A percentile compares a stretch with the other conserved stretches of the same genome.
phyloP scores from a whole-genome alignment of 2,329 filamentous ascomycete species.

The Raffaelea albimanens region DNA sequence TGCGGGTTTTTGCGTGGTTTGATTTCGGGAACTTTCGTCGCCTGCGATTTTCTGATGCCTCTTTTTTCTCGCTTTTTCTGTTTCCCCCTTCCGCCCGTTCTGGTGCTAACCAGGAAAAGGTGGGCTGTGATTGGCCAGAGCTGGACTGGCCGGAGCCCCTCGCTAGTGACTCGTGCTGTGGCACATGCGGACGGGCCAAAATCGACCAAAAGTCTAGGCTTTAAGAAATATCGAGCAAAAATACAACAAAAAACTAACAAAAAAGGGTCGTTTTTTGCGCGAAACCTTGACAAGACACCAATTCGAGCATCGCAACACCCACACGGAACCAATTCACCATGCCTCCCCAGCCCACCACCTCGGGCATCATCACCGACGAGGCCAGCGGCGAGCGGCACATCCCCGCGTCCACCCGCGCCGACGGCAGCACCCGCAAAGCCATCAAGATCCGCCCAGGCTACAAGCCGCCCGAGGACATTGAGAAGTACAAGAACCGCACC shows the following conservation, averaged over 20 bases:
- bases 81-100: neutral
- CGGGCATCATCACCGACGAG: constrained; percentile 71
- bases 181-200: too few relatives aligned
- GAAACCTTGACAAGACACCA: too few relatives aligned
- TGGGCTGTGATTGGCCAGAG: constrained; percentile 24
- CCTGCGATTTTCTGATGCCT: constrained; percentile 8
- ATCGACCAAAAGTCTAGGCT: too few relatives aligned
- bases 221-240: too few relatives aligned
- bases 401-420: constrained; percentile 73
- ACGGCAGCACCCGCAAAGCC: constrained; percentile 86
- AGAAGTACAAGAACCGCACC: constrained; percentile 88
- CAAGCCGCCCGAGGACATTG: constrained; percentile 87
- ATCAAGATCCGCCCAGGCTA: constrained; percentile 93
- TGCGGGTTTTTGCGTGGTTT: constrained; percentile 14
- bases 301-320: too few relatives aligned
- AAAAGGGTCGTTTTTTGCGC: too few relatives aligned
- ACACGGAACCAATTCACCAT: neutral
- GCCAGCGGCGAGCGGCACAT: constrained; percentile 76
- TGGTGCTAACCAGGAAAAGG: constrained; percentile 15
- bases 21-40: constrained; percentile 17
- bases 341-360: constrained; percentile 26
- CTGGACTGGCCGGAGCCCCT: too few relatives aligned
- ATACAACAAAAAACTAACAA: too few relatives aligned
- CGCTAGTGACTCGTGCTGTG: too few relatives aligned
- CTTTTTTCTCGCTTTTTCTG: constrained; percentile 5